These are phyloP conservation scores for Gentiana macrophylla DNA, from an alignment of 257 asterid species.

Conservation along the genomic window DNA sequence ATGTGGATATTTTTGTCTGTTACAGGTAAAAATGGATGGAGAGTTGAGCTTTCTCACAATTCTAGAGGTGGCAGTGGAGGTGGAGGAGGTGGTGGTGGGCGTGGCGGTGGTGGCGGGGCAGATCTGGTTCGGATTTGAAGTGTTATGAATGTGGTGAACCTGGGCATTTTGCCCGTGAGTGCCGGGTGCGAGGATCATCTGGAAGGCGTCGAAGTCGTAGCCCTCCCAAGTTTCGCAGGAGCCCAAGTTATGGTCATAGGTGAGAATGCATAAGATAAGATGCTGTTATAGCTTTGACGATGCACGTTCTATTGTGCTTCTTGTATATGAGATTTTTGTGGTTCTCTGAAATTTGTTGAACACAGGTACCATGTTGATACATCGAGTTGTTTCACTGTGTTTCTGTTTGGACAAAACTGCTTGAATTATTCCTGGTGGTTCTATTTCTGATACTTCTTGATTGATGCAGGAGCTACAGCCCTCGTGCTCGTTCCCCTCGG, in stretches of 20 bases:
- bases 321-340: too few species aligned
- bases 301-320: too few species aligned
- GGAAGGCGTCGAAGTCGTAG: conserved; percentile 94
- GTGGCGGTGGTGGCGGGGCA: conserved; percentile 63
- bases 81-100: conserved; percentile 50
- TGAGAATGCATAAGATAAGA: conserved; percentile 8
- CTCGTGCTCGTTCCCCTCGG: conserved; percentile 59
- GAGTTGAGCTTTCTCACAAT: conserved; percentile 92
- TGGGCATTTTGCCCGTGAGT: conserved; percentile 97
- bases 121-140: conserved; percentile 76
- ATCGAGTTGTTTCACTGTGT: too few species aligned
- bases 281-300: too few species aligned
- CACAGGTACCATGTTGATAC: too few species aligned
- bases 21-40: conserved; percentile 93
- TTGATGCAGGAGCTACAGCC: conserved; percentile 71
- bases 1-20: not conserved
- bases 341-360: too few species aligned
- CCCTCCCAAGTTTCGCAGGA: conserved; percentile 70
- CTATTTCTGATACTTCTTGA: not conserved
- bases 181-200: conserved; percentile 54
- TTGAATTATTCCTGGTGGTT: not conserved
- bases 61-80: conserved; percentile 77
- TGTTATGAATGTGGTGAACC: conserved; percentile 96
- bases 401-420: too few species aligned
- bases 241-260: conserved; percentile 97